phyloP scores from a whole-genome alignment of 1,284 basidiomycete species.

The Ceratobasidium sp. region DNA sequence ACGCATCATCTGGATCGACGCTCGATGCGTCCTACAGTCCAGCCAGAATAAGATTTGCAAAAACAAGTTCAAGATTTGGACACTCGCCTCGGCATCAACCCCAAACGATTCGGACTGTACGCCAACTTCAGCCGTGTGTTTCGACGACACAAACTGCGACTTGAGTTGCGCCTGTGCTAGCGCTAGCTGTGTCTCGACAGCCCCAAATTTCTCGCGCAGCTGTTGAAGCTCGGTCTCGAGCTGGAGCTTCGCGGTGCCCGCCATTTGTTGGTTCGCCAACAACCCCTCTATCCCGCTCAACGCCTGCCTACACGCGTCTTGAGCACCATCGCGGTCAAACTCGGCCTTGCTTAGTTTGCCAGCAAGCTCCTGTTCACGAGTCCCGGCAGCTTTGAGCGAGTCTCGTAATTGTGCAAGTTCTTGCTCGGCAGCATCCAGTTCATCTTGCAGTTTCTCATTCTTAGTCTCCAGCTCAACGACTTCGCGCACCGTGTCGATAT shows the following conservation, averaged over 20 bases:
- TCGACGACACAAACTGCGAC: conserved; percentile 8
- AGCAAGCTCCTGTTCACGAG: conserved; percentile 28
- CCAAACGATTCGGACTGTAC: conserved; percentile 8
- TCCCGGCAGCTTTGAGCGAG: conserved; percentile 21
- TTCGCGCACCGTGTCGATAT: conserved; percentile 14
- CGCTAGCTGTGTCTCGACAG: conserved; percentile 45
- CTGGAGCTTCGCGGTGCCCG: conserved; percentile 28
- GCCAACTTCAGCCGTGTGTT: conserved; percentile 16
- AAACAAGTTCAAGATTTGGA: neutral
- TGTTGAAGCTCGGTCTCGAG: conserved; percentile 48
- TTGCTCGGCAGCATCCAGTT: conserved; percentile 4
- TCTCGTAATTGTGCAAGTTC: conserved; percentile 16
- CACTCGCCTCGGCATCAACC: conserved; percentile 28
- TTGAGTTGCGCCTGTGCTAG: conserved; percentile 11
- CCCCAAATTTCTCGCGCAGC: conserved; percentile 47
- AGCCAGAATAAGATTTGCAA: conserved; percentile 5
- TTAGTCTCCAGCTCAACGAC: conserved; percentile 15
- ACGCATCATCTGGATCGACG: conserved; percentile 21
- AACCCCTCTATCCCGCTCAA: neutral
- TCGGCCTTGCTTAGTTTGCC: conserved; percentile 20
- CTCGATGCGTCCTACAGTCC: conserved; percentile 33
- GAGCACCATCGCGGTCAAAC: conserved; percentile 10
- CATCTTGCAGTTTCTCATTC: conserved; percentile 7
- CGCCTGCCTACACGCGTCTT: conserved; percentile 3
- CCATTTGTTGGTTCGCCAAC: conserved; percentile 7